Base-by-base conservation (phyloP, 768 basidiomycete species). In the Lanmaoa rubissima region DNA sequence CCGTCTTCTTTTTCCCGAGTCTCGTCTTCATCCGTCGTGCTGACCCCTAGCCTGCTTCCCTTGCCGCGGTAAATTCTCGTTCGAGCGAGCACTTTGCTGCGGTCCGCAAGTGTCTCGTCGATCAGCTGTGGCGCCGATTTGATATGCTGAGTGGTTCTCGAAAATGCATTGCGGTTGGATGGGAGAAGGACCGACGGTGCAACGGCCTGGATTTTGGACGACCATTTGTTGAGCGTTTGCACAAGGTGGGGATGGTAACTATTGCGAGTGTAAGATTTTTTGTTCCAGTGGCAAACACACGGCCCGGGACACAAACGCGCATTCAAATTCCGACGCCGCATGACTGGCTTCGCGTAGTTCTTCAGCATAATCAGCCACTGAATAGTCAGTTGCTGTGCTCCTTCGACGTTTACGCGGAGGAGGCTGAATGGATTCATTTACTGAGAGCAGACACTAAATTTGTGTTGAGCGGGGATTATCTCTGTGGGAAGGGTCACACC, bases 121-220 rank as follows among this genome's bases (percentile, higher is more conserved):
- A 96, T 84, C 39, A 92, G 78, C 65, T 91, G 82, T 5, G 88
- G 81, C 5, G 87, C 84, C 35, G 84, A 83, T 68, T 85, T 90
- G 51, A 77, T 71, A 48, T 74, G 78, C 68, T 79, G 83, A 40
- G 77, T 78, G 67, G 76, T 76, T 74, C 77, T 81, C 42, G 79
- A 80, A 71, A 93, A 92, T 7, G 87, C 75, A 54, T 83, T 85
- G n/a, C 83, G 82, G 61, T 83, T 88, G 13, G 81, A 83, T 42
- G 87, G 85, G 6, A 86, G 77, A 13, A 91, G 82, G 41, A 80
- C 86, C 8, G 87, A 85, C 12, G 93, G 87, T 2, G 94, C 84
- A 6, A 97, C 94, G 1, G 95, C 91, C 65, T 94, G 91, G 39
- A 98, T 90, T 76, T 98, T 99, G 26, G 87, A 79, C 11, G 94